Evolutionary conservation across 805 yeast genomes (phyloP).

Genomic region (Lipomyces lipofer): DNA sequence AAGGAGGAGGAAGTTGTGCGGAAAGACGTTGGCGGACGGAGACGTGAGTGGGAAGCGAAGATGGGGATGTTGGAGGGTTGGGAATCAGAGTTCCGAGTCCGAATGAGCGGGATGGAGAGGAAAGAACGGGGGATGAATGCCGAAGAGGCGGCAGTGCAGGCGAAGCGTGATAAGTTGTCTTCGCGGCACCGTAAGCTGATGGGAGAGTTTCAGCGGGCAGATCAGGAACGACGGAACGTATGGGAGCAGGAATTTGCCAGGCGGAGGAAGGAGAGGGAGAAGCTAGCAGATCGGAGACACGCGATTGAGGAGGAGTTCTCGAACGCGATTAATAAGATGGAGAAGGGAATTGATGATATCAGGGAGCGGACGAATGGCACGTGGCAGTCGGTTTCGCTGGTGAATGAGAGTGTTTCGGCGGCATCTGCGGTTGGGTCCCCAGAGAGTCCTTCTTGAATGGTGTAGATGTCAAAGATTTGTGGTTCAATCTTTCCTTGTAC

Average conservation of each 20-base stretch:
- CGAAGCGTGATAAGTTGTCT: constrained; percentile 35
- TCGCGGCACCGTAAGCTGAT: constrained; percentile 33
- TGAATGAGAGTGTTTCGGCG: constrained; percentile 3
- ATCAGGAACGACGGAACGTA: constrained; percentile 33
- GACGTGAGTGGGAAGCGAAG: constrained; percentile 29
- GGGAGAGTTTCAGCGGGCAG: constrained; percentile 35
- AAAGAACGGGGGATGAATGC: constrained; percentile 26
- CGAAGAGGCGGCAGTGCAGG: constrained; percentile 33
- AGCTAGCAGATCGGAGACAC: constrained; percentile 36
- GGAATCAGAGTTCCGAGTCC: constrained; percentile 22
- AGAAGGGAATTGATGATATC: constrained; percentile 36
- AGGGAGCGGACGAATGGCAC: constrained; percentile 28
- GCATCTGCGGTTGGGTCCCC: no score
- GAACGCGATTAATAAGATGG: constrained; percentile 40
- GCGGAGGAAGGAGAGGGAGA: constrained; percentile 33
- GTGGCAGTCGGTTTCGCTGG: constrained; percentile 22
- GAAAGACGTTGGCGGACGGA: constrained; percentile 9
- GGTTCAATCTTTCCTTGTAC: no score
- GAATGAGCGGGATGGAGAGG: constrained; percentile 23
- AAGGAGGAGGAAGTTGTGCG: constrained; percentile 11
- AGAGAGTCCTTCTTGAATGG: no score
- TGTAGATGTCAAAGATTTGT: no score
- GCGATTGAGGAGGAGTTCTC: constrained; percentile 40
- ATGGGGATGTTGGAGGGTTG: constrained; percentile 20
- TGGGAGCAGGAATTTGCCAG: constrained; percentile 34